Percentiles rank a stretch among this genome's conserved stretches.
phyloP scores from a whole-genome alignment of 768 basidiomycete genomes.

The Podaxis pistillaris region DNA sequence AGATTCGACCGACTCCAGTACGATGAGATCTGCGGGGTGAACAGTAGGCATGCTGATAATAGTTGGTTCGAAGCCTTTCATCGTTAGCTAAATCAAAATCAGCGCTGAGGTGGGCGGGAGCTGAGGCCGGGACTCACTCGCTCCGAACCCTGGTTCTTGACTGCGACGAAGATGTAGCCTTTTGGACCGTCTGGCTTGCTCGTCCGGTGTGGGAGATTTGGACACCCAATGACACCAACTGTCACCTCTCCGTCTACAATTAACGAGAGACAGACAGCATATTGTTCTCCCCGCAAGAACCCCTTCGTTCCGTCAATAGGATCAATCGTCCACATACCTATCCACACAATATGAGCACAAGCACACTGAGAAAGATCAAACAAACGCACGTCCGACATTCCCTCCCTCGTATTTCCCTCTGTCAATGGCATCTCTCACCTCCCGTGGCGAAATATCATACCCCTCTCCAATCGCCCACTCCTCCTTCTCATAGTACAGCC shows the following conservation, averaged over 20 bases:
- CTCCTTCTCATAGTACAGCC: constrained; percentile 53
- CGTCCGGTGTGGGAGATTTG: constrained; percentile 73
- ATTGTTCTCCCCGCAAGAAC: constrained; percentile 89
- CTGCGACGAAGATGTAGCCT: constrained; percentile 85
- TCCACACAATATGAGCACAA: constrained; percentile 3
- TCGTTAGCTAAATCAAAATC: constrained; percentile 40
- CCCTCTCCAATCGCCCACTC: constrained; percentile 76
- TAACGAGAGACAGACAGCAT: constrained; percentile 87
- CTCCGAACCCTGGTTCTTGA: constrained; percentile 77
- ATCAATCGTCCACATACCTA: constrained; percentile 86
- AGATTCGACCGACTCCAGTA: constrained; percentile 92
- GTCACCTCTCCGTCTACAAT: constrained; percentile 77
- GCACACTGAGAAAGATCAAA: constrained; percentile 7
- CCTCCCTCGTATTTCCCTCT: constrained; percentile 77
- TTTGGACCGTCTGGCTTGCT: constrained; percentile 53
- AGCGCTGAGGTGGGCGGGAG: neutral
- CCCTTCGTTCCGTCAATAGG: constrained; percentile 95
- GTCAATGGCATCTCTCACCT: constrained; percentile 86
- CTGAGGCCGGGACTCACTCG: constrained; percentile 1
- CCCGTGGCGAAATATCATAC: constrained; percentile 45
- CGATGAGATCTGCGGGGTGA: constrained; percentile 45
- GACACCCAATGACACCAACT: constrained; percentile 88
- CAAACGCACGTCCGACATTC: constrained; percentile 60
- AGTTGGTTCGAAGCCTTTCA: constrained; percentile 45
- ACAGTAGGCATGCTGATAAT: constrained; percentile 43